Base-by-base conservation (phyloP, 139 green algal genomes). In the Chlamydomonas urium region DNA sequence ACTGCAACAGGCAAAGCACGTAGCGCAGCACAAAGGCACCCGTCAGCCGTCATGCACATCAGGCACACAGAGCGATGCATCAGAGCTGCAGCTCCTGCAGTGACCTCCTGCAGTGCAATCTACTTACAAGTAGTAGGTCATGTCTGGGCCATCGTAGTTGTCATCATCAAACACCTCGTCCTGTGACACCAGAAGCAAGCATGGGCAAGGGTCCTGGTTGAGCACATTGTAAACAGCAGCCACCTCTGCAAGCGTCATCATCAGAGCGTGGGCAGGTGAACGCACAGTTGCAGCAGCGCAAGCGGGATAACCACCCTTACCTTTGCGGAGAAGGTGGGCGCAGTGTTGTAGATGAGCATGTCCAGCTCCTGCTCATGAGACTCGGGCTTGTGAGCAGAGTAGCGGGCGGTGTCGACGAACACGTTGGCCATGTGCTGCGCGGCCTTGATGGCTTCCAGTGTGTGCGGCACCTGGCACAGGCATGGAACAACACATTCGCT, bases 281-380 rank as follows among this genome's bases (percentile, higher is more conserved):
- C 57, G 10, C 28, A 33, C 24, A 65, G 28, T 65, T 37, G 10
- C 10, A 37, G n/a, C n/a, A 37, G 10, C 10, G 57, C 57, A 69
- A 56, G 62, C 53, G 57, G 48, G 78, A 59, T 85, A 88, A 42
- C 83, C n/a, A n/a, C n/a, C n/a, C n/a, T n/a, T n/a, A n/a, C n/a
- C n/a, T n/a, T n/a, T 71, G 78, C 84, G 0, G 72, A 81, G 77
- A 94, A 95, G 28, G 87, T 78, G 19, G 80, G 72, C 23, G 79
- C 59, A 28, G 77, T 90, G 79, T 81, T 85, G 83, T 94, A 93
- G 23, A 95, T 91, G 31, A 89, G 72, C 71, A 89, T 75, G 1
- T 77, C 81, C 45, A 95, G 80, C 76, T 93, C 90, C 79, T 94
- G 65, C 80, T 95, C 90, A 0, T 80, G 71, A 24, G 70, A 85